Percentiles rank a stretch among this genome's conserved stretches.
phyloP scores from a whole-genome alignment of 2,329 filamentous ascomycete species.

The Penicillium freii region DNA sequence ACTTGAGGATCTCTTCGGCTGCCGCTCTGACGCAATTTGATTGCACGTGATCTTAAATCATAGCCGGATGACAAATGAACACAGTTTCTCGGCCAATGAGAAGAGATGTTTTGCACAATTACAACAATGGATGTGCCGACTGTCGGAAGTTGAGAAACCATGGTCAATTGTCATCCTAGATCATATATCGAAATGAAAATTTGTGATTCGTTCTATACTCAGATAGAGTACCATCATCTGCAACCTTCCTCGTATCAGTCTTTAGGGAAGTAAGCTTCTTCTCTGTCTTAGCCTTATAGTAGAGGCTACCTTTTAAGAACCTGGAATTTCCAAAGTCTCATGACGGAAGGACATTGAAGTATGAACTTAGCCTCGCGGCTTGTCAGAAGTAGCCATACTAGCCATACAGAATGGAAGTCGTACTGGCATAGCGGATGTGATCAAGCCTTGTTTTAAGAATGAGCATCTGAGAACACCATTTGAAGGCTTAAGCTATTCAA shows the following conservation, averaged over 20 bases:
- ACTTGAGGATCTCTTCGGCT: neutral
- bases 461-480: neutral
- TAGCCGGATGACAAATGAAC: slow-evolving; percentile 31
- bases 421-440: neutral
- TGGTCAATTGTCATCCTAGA: neutral
- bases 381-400: neutral
- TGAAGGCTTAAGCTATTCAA: neutral
- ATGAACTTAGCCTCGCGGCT: neutral
- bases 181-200: neutral
- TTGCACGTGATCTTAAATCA: slow-evolving; percentile 25
- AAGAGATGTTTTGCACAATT: slow-evolving; percentile 18
- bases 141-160: slow-evolving; percentile 9
- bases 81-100: slow-evolving; percentile 22
- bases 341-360: too few relatives aligned
- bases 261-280: neutral
- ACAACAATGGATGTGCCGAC: slow-evolving; percentile 14
- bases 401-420: too few relatives aligned
- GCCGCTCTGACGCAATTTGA: slow-evolving; percentile 35
- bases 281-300: neutral
- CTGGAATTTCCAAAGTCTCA: too few relatives aligned
- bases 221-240: neutral
- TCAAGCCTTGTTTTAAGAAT: neutral
- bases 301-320: neutral
- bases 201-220: too few relatives aligned
- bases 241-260: neutral